A percentile compares a stretch with the other conserved stretches of the same genome.
phyloP scores from a whole-genome alignment of 2,329 filamentous ascomycete species.

The Aspergillus vadensis region DNA sequence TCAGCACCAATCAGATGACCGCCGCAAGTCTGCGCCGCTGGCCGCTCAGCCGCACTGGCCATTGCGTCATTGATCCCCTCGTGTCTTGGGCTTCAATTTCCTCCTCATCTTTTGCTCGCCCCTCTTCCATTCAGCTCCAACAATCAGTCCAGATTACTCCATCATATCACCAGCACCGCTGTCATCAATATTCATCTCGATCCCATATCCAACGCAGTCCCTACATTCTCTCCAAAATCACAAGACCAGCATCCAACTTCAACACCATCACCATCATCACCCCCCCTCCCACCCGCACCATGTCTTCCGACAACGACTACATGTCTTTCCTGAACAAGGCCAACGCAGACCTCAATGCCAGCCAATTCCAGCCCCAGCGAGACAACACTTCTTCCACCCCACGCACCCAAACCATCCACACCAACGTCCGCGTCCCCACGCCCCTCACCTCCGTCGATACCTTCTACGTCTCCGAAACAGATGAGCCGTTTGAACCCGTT shows the following conservation, averaged over 20 bases:
- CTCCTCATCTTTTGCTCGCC: neutral
- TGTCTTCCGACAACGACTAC: conserved; percentile 75
- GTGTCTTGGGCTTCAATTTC: conserved; percentile 17
- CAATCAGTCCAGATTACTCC: neutral
- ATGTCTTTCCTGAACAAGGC: conserved; percentile 83
- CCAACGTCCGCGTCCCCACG: conserved; percentile 61
- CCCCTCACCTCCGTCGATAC: conserved; percentile 59
- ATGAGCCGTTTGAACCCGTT: conserved; percentile 82
- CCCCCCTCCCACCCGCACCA: conserved; percentile 25
- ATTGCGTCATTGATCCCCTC: conserved; percentile 32
- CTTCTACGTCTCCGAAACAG: conserved; percentile 78
- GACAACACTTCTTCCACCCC: conserved; percentile 30
- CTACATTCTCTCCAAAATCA: neutral
- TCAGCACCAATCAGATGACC: conserved; percentile 3
- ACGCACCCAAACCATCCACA: conserved; percentile 44
- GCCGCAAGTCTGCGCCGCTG: conserved; percentile 15
- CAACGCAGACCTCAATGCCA: conserved; percentile 64
- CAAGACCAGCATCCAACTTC: neutral
- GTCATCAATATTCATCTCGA: neutral
- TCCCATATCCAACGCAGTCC: neutral
- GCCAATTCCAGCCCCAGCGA: conserved; percentile 23
- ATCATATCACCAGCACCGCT: neutral
- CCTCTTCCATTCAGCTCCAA: neutral
- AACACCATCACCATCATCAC: neutral
- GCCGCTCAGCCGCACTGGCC: conserved; percentile 17